phyloP scores from a whole-genome alignment of 768 basidiomycete genomes.

The Phylloporus arenicola region DNA sequence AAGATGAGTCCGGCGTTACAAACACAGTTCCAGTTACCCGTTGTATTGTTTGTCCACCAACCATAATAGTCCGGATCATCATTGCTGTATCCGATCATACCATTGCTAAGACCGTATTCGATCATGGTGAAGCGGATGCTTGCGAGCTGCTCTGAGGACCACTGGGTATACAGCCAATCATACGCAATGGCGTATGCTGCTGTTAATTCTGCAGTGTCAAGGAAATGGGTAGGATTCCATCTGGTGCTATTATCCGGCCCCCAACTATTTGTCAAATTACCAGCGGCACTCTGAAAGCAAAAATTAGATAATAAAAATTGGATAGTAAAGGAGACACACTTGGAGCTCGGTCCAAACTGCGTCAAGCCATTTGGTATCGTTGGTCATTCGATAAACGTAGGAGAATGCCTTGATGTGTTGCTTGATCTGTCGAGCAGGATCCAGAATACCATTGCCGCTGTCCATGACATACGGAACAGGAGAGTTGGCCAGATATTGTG shows the following conservation, averaged over 20 bases:
- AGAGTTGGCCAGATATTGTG: slow-evolving; percentile 56
- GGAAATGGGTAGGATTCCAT: slow-evolving; percentile 91
- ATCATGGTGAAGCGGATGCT: slow-evolving; percentile 69
- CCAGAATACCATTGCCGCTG: slow-evolving; percentile 86
- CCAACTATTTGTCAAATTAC: slow-evolving; percentile 60
- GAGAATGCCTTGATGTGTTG: slow-evolving; percentile 87
- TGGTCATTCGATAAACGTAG: slow-evolving; percentile 87
- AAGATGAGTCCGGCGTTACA: slow-evolving; percentile 89
- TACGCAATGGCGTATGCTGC: slow-evolving; percentile 90
- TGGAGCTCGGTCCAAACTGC: slow-evolving; percentile 78
- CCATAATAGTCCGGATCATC: slow-evolving; percentile 37
- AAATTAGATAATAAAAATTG: not conserved
- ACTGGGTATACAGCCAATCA: slow-evolving; percentile 91
- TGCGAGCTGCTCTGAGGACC: slow-evolving; percentile 66
- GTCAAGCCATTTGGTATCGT: slow-evolving; percentile 88
- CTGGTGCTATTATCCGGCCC: slow-evolving; percentile 55
- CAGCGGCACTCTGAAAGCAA: slow-evolving; percentile 56
- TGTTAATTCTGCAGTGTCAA: slow-evolving; percentile 86
- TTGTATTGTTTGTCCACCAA: slow-evolving; percentile 74
- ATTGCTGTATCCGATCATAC: slow-evolving; percentile 48
- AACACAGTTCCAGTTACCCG: slow-evolving; percentile 98
- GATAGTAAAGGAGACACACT: slow-evolving; percentile 40
- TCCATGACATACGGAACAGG: slow-evolving; percentile 72
- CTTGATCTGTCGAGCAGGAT: slow-evolving; percentile 85
- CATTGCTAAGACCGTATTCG: slow-evolving; percentile 68